A percentile compares a stretch with the other conserved stretches of the same genome.
These are phyloP conservation scores for Pseudogymnoascus sp. DNA, from an alignment of 2,329 filamentous ascomycete genomes.

Conservation along the genomic window DNA sequence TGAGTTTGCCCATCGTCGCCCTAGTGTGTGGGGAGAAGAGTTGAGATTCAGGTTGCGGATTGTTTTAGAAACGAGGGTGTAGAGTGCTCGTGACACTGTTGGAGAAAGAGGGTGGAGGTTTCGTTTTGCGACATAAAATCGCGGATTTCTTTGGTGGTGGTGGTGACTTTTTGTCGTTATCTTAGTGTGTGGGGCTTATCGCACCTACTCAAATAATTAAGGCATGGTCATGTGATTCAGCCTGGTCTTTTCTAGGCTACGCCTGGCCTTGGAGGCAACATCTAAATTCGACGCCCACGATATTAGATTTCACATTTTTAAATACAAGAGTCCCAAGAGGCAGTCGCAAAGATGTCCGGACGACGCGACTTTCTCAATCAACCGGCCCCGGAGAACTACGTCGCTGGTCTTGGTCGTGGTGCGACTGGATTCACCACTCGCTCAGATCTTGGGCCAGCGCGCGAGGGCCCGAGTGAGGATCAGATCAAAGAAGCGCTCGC, in stretches of 20 bases:
- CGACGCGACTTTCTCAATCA: slow-evolving; percentile 84
- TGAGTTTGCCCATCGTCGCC: slow-evolving; percentile 27
- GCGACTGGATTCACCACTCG: slow-evolving; percentile 97
- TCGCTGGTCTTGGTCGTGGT: slow-evolving; percentile 93
- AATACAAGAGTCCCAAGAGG: not conserved
- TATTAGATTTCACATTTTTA: not conserved
- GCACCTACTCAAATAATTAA: not conserved
- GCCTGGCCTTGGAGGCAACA: not conserved
- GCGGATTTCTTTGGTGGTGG: slow-evolving; percentile 3
- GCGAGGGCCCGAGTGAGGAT: slow-evolving; percentile 92
- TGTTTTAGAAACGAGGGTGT: not conserved
- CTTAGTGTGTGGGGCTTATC: slow-evolving; percentile 10
- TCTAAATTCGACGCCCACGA: not conserved
- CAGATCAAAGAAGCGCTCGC: slow-evolving; percentile 97
- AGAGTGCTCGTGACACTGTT: not conserved
- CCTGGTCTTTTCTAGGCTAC: slow-evolving; percentile 1
- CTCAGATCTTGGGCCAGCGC: slow-evolving; percentile 88
- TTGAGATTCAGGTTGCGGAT: not conserved
- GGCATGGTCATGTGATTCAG: not conserved
- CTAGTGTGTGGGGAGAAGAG: not conserved
- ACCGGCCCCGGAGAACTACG: slow-evolving; percentile 77
- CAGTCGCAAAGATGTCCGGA: slow-evolving; percentile 24
- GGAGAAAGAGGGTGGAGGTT: not conserved
- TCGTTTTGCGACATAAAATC: not conserved
- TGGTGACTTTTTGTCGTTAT: slow-evolving; percentile 8